Base-by-base conservation (phyloP, 2,329 filamentous ascomycete genomes). In the Sporothrix humicola region DNA sequence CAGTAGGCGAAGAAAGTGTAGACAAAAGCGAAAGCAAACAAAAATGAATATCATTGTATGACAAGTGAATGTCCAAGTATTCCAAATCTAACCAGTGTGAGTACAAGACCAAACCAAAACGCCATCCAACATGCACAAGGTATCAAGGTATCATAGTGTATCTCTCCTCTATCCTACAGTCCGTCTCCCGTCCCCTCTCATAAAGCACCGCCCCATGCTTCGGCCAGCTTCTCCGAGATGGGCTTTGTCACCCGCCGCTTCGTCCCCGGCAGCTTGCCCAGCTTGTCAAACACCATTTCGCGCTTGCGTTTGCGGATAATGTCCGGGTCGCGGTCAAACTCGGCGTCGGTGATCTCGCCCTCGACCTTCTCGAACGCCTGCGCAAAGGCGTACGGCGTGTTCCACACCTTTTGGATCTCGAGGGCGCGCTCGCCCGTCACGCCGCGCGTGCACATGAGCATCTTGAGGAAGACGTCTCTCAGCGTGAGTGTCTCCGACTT, bases 361-460 rank as follows among this genome's bases (percentile, higher is more conserved):
- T 80, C 82, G 69, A 89, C 88, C 0, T 81, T 81, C 76, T 90
- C 87, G 78, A 89, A 94, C 0, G 92, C 92, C 78, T 90, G 88
- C n/a, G 93, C 83, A 69, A 96, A 88, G 0, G 89, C 88, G 74
- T 87, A 84, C 0, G 93, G 93, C 1, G 93, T 95, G 76, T 86
- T 88, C 92, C 93, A 96, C n/a, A 86, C 83, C 77, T 89, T 90
- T 79, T 95, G 93, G 13, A 96, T 93, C 81, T 93, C 92, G 5
- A 95, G 81, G 0, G 93, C 93, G 78, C 92, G 93, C 77, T 95
- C 92, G 2, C 91, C 92, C 0, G 91, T 93, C 13, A 96, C 85
- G 1, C 92, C 92, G 72, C 87, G 87, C 1, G 88, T 93, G 76
- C 91, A 93, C 92, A 96, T 94, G 66, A 96, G 86, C 92, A 96